A percentile compares a stretch with the other conserved stretches of the same genome.
Conservation (phyloP, 2,329 filamentous ascomycete genomes). For the Arachnomyces sp. region DNA sequence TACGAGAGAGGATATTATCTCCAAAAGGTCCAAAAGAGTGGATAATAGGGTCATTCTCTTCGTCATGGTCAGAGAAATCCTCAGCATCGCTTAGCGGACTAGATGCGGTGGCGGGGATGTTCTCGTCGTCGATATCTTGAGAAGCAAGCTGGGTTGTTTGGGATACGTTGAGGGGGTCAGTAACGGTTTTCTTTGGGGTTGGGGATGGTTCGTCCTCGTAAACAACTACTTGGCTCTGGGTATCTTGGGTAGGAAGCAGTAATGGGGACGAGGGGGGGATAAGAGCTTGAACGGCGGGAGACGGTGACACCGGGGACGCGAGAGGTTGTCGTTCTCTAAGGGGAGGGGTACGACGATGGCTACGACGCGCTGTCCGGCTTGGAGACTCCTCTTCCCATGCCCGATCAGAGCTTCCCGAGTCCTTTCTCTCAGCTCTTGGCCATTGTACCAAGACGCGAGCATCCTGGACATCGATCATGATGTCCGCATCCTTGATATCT, state of each 20-base stretch:
- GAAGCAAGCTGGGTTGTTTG: constrained; percentile 27
- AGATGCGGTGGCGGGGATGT: constrained; percentile 26
- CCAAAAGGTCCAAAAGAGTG: constrained; percentile 89
- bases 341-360: constrained; percentile 31
- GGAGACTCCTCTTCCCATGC: constrained; percentile 55
- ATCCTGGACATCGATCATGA: constrained; percentile 93
- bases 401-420: constrained; percentile 52
- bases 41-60: constrained; percentile 89
- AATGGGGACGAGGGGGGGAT: constrained; percentile 35
- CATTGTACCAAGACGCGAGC: constrained; percentile 82
- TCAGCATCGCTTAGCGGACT: constrained; percentile 39
- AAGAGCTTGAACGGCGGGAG: constrained; percentile 44
- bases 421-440: constrained; percentile 56
- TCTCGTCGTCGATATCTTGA: constrained; percentile 20
- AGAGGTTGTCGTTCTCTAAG: constrained; percentile 56
- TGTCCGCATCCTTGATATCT: constrained; percentile 76
- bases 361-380: constrained; percentile 24
- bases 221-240: constrained; percentile 45
- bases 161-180: constrained; percentile 18
- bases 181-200: constrained; percentile 34
- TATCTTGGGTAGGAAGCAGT: constrained; percentile 36
- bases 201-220: constrained; percentile 64
- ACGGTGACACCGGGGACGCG: constrained; percentile 69
- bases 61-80: constrained; percentile 69
- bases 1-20: constrained; percentile 70